Evolutionary conservation across 306 rosid species (phyloP).

Genomic region (Trifolium subterraneum): DNA sequence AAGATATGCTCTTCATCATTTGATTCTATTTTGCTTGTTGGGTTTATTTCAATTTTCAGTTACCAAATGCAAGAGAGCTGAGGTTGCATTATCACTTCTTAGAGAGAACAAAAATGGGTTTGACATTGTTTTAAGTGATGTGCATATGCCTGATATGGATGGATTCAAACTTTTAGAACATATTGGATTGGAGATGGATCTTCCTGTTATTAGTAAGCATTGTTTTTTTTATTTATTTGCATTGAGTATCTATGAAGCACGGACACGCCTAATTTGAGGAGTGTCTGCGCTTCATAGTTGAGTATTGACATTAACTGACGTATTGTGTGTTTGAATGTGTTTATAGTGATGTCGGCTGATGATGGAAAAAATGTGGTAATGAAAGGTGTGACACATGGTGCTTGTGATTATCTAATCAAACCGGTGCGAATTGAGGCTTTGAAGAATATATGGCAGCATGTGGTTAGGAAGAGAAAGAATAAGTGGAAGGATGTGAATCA

Average conservation of each 20-base stretch:
- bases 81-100: constrained; percentile 73
- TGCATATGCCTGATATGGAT: constrained; percentile 99
- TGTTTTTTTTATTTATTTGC: constrained; percentile 10
- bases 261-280: too few relatives aligned
- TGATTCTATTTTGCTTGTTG: constrained; percentile 40
- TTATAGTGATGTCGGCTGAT: constrained; percentile 97
- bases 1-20: constrained; percentile 33
- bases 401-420: constrained; percentile 93
- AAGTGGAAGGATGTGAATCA: constrained; percentile 81
- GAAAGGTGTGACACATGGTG: constrained; percentile 99
- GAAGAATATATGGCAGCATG: constrained; percentile 99
- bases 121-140: constrained; percentile 91
- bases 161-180: constrained; percentile 90
- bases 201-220: constrained; percentile 93
- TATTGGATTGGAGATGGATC: constrained; percentile 97
- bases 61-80: constrained; percentile 85
- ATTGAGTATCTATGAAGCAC: not conserved
- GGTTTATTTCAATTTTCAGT: constrained; percentile 55
- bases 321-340: constrained; percentile 29
- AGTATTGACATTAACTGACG: constrained; percentile 16
- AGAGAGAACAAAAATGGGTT: constrained; percentile 82
- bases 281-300: too few relatives aligned
- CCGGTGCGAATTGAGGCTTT: constrained; percentile 92
- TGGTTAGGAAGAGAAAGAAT: constrained; percentile 81
- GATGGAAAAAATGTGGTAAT: constrained; percentile 85